phyloP scores from a whole-genome alignment of 1,139 yeast species.

The Candida anutae region DNA sequence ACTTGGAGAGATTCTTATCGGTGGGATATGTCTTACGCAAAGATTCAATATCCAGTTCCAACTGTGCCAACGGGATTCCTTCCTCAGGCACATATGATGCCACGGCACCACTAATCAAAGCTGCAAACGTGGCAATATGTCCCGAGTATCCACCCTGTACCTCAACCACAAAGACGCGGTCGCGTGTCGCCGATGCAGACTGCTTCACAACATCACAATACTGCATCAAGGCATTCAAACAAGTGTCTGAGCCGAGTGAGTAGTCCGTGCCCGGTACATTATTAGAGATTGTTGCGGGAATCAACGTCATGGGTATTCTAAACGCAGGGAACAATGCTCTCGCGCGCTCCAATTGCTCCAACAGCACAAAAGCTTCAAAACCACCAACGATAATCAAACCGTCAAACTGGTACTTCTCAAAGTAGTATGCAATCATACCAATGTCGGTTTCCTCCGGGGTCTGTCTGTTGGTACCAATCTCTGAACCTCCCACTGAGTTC shows the following conservation, averaged over 20 bases:
- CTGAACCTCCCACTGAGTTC: slow-evolving; percentile 91
- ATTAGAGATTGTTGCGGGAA: slow-evolving; percentile 96
- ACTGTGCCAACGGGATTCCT: slow-evolving; percentile 61
- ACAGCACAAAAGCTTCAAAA: slow-evolving; percentile 82
- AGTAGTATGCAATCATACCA: slow-evolving; percentile 84
- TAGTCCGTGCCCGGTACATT: slow-evolving; percentile 97
- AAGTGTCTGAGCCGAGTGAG: slow-evolving; percentile 89
- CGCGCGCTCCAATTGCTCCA: slow-evolving; percentile 71
- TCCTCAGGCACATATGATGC: slow-evolving; percentile 93
- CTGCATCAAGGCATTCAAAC: slow-evolving; percentile 79
- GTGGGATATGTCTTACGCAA: slow-evolving; percentile 60
- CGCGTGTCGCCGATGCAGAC: slow-evolving; percentile 90
- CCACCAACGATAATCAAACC: slow-evolving; percentile 93
- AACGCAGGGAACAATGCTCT: slow-evolving; percentile 76
- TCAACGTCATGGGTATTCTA: slow-evolving; percentile 85
- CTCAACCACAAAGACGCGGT: slow-evolving; percentile 92
- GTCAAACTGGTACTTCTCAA: slow-evolving; percentile 77
- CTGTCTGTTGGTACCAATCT: slow-evolving; percentile 87
- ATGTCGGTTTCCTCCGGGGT: slow-evolving; percentile 69
- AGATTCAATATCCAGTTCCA: slow-evolving; percentile 70
- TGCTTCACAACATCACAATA: slow-evolving; percentile 96
- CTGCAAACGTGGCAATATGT: slow-evolving; percentile 79
- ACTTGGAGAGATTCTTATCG: slow-evolving; percentile 76
- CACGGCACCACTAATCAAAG: slow-evolving; percentile 87
- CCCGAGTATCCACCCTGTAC: slow-evolving; percentile 98